phyloP scores from a whole-genome alignment of 805 yeast genomes.

The Hanseniaspora mollemarum region DNA sequence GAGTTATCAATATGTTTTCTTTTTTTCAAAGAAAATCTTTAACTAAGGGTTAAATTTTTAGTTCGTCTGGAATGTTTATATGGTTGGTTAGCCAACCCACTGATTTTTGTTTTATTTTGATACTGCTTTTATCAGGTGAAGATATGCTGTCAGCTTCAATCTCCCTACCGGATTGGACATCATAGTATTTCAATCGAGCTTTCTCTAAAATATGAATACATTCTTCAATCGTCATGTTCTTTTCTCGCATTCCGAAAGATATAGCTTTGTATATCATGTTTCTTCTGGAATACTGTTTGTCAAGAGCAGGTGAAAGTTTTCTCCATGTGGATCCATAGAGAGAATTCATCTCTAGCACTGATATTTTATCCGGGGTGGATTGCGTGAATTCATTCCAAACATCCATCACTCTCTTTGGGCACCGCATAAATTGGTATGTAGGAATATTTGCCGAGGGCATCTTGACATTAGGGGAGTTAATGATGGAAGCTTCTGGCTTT shows the following conservation, averaged over 20 bases:
- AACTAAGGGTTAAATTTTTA: neutral
- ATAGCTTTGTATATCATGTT: constrained; percentile 46
- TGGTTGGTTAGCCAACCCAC: constrained; percentile 37
- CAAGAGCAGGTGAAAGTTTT: constrained; percentile 38
- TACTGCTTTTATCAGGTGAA: neutral
- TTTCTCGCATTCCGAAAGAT: constrained; percentile 35
- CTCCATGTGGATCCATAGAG: constrained; percentile 47
- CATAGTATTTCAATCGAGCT: constrained; percentile 32
- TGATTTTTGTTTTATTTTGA: constrained; percentile 25
- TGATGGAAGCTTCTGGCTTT: neutral
- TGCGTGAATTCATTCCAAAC: constrained; percentile 48
- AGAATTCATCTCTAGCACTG: constrained; percentile 39
- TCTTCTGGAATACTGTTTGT: constrained; percentile 43
- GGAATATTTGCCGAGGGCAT: neutral
- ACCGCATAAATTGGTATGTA: constrained; percentile 29
- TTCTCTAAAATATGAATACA: constrained; percentile 40
- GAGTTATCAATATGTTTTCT: neutral
- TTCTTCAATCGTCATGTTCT: constrained; percentile 36
- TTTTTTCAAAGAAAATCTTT: neutral
- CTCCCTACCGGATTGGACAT: neutral
- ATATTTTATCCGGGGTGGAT: constrained; percentile 43
- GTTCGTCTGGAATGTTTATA: constrained; percentile 29
- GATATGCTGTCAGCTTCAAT: neutral
- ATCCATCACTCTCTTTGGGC: constrained; percentile 39
- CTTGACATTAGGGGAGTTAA: neutral